Percentiles rank a stretch among this genome's conserved stretches.
Evolutionary conservation across 2,329 filamentous ascomycete species (phyloP).

Genomic region (Juglanconis oblonga): DNA sequence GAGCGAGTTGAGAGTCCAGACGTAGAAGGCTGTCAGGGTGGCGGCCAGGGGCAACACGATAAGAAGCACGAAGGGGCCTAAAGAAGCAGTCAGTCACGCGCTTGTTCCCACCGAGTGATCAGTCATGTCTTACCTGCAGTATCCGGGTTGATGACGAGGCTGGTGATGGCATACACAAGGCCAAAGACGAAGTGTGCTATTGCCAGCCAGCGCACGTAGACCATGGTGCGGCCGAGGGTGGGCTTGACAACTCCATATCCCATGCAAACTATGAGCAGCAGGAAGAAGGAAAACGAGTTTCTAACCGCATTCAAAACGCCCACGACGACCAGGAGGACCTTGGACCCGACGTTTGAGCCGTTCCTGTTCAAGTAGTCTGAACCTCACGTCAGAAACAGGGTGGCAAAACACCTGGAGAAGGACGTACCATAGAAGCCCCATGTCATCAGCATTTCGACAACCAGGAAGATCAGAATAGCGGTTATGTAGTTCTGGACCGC

Average conservation of each 20-base stretch:
- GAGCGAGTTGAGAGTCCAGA: conserved; percentile 96
- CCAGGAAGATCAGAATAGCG: conserved; percentile 89
- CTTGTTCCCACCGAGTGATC: not conserved
- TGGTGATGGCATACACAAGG: conserved; percentile 87
- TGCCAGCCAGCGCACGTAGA: conserved; percentile 86
- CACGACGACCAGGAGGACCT: conserved; percentile 86
- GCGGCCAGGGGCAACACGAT: conserved; percentile 90
- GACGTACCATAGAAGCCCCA: conserved; percentile 89
- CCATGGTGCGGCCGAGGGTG: conserved; percentile 88
- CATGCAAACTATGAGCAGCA: conserved; percentile 98
- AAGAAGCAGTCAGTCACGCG: not conserved
- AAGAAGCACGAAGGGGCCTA: conserved; percentile 83
- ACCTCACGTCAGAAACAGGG: not conserved
- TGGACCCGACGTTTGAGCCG: conserved; percentile 78
- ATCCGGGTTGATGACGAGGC: conserved; percentile 84
- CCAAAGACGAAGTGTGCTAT: conserved; percentile 94
- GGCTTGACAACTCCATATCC: conserved; percentile 97
- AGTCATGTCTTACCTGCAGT: conserved; percentile 57
- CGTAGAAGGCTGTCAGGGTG: conserved; percentile 93
- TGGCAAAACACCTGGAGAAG: not conserved
- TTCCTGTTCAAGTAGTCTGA: conserved; percentile 88
- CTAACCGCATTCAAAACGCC: conserved; percentile 87
- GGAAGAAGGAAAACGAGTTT: conserved; percentile 98
- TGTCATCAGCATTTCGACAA: conserved; percentile 95
- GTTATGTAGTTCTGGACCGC: conserved; percentile 99